Evolutionary conservation across 2,329 filamentous ascomycete species (phyloP).

Genomic region (Fonsecaea monophora): DNA sequence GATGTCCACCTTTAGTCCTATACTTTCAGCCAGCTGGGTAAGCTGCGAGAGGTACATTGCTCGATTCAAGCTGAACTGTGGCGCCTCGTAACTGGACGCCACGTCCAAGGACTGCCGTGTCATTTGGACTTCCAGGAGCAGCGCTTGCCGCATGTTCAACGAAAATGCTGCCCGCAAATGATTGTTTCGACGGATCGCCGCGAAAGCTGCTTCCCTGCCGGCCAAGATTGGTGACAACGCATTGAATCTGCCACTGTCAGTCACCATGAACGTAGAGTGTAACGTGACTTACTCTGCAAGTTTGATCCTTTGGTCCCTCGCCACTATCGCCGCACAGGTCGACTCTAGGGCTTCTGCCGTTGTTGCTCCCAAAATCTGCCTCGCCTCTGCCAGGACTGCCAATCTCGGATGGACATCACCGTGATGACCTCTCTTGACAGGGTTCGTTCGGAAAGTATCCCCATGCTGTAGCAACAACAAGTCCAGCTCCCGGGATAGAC

Average conservation of each 20-base stretch:
- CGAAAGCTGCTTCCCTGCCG: slow-evolving; percentile 81
- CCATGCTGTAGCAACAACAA: slow-evolving; percentile 17
- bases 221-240: slow-evolving; percentile 82
- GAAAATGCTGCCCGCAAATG: slow-evolving; percentile 67
- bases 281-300: slow-evolving; percentile 28
- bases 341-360: slow-evolving; percentile 25
- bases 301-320: slow-evolving; percentile 24
- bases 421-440: slow-evolving; percentile 6
- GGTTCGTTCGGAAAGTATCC: slow-evolving; percentile 1
- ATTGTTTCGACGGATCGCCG: slow-evolving; percentile 75
- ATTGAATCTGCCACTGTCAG: slow-evolving; percentile 45
- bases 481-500: slow-evolving; percentile 23
- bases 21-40: slow-evolving; percentile 69
- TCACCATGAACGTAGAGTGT: neutral
- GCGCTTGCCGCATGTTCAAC: slow-evolving; percentile 68
- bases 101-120: slow-evolving; percentile 76
- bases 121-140: slow-evolving; percentile 76
- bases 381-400: slow-evolving; percentile 34
- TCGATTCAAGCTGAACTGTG: slow-evolving; percentile 85
- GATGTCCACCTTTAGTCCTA: slow-evolving; percentile 79
- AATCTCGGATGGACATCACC: slow-evolving; percentile 21
- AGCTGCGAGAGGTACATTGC: slow-evolving; percentile 83
- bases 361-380: slow-evolving; percentile 24
- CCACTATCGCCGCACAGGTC: slow-evolving; percentile 22
- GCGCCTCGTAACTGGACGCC: slow-evolving; percentile 78